A percentile compares a stretch with the other conserved stretches of the same genome.
These are phyloP conservation scores for Diphasiastrum complanatum DNA, from an alignment of 83 land plant species.

Conservation along the genomic window DNA sequence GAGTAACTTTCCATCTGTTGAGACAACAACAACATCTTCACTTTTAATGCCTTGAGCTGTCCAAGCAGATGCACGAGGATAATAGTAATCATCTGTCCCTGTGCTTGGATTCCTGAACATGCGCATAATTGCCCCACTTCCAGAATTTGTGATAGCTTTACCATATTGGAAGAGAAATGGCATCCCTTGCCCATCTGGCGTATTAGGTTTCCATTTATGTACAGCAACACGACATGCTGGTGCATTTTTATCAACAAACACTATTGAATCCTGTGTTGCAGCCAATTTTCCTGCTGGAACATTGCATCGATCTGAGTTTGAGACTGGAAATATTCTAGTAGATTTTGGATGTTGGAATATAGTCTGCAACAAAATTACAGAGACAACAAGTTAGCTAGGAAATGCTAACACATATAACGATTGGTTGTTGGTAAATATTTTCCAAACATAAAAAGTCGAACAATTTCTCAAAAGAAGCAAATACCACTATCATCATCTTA, in stretches of 20 bases:
- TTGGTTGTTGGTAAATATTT: not conserved
- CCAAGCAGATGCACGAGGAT: slow-evolving; percentile 65
- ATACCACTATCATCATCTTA: no score
- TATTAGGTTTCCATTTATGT: slow-evolving; percentile 97
- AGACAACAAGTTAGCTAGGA: not conserved
- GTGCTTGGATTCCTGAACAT: slow-evolving; percentile 66
- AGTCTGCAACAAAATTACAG: slow-evolving; percentile 50
- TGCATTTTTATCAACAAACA: slow-evolving; percentile 57
- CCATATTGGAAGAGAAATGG: slow-evolving; percentile 95
- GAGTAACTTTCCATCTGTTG: slow-evolving; percentile 49
- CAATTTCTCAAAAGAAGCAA: no score
- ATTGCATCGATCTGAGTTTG: slow-evolving; percentile 74
- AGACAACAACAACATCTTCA: slow-evolving; percentile 57
- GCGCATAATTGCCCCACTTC: slow-evolving; percentile 65
- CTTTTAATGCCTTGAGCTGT: slow-evolving; percentile 57
- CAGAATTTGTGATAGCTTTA: slow-evolving; percentile 38
- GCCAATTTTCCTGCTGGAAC: slow-evolving; percentile 79
- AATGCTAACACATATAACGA: not conserved
- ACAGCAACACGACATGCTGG: slow-evolving; percentile 74
- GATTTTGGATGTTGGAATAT: slow-evolving; percentile 84
- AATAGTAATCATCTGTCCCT: slow-evolving; percentile 52
- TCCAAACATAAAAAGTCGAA: not conserved
- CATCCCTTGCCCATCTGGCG: slow-evolving; percentile 87
- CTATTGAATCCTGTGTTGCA: slow-evolving; percentile 65
- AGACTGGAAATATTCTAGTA: slow-evolving; percentile 53